Conservation (phyloP, 345 rosid genomes). For the Moricandia moricandioides region DNA sequence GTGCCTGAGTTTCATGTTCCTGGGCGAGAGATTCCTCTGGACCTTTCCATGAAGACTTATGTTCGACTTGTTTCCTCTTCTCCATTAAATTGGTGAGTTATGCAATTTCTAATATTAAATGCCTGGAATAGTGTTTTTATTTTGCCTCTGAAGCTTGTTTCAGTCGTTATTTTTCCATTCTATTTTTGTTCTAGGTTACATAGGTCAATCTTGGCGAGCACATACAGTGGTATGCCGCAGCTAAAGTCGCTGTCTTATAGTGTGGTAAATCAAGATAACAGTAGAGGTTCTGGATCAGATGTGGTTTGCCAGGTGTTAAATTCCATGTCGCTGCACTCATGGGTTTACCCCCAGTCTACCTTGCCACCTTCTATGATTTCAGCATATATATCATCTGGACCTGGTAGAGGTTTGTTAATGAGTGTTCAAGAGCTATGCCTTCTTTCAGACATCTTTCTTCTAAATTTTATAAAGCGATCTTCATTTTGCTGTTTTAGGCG, state of each 20-base stretch:
- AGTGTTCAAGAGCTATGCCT: conserved; percentile 8
- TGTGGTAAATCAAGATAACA: conserved; percentile 24
- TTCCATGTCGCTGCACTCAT: conserved; percentile 68
- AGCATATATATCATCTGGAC: conserved; percentile 48
- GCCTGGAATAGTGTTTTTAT: background rate
- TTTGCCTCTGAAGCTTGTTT: background rate
- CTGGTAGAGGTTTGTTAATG: conserved; percentile 64
- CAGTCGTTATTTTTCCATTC: conserved; percentile 6
- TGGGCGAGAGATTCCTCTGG: conserved; percentile 71
- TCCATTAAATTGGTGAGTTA: conserved; percentile 66
- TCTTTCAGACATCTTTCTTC: conserved; percentile 10
- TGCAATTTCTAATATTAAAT: conserved; percentile 15
- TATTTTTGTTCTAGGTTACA: conserved; percentile 54
- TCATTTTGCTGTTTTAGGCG: conserved; percentile 42
- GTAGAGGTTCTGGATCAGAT: conserved; percentile 39
- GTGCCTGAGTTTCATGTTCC: conserved; percentile 52
- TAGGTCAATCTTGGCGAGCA: conserved; percentile 54
- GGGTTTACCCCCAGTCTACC: conserved; percentile 91
- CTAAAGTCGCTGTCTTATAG: conserved; percentile 33
- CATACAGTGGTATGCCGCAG: conserved; percentile 50
- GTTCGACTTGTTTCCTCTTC: conserved; percentile 59
- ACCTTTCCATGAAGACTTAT: conserved; percentile 81
- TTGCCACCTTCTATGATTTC: conserved; percentile 77
- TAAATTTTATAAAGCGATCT: conserved; percentile 18
- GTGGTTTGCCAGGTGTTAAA: conserved; percentile 42